Base-by-base conservation (phyloP, 1,139 yeast genomes). In the Candida dubliniensis region DNA sequence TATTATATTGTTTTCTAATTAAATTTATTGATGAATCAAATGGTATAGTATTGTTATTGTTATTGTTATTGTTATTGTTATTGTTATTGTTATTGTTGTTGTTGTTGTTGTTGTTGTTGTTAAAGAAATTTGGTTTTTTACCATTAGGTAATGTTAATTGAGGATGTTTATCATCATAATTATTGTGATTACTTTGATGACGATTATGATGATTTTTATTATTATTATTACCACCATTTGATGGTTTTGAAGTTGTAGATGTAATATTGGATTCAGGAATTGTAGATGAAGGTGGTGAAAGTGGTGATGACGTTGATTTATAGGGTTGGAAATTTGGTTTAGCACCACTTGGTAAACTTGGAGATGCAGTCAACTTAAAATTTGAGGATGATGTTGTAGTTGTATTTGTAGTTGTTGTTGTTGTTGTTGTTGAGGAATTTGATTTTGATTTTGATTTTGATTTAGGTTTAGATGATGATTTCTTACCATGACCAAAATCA, bases 401-500 rank as follows among this genome's bases (percentile, higher is more conserved):
- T 26, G 35, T 36, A 13, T 29, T 29, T 10, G 40, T 43, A 3
- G 9, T 29, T 10, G 9, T 29, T 29, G 31, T 7, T 29, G n/a
- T n/a, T n/a, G n/a, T n/a, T 18, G 23, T 18, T 18, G 23, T 18
- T 4, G 23, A 18, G 5, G 23, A 18, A n/a, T n/a, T n/a, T 18
- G 23, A 18, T 4, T 3, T 5, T 4, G 23, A 5, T 5, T 18
- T 18, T 18, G 23, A 18, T 18, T 18, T 18, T 18, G 23, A 18
- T 18, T 18, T 18, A 3, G 23, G 23, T 18, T 18, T 18, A 18
- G 23, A 18, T 18, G 23, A 4, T 4, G 23, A 18, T 18, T 18
- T 18, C 23, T 18, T 18, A 18, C 55, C 52, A 45, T 59, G 57
- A 13, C 77, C 77, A 57, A 73, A 72, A 49, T 71, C 67, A 23